These are phyloP conservation scores for Trichoderma polysporum DNA, from an alignment of 2,329 filamentous ascomycete genomes.

Conservation along the genomic window DNA sequence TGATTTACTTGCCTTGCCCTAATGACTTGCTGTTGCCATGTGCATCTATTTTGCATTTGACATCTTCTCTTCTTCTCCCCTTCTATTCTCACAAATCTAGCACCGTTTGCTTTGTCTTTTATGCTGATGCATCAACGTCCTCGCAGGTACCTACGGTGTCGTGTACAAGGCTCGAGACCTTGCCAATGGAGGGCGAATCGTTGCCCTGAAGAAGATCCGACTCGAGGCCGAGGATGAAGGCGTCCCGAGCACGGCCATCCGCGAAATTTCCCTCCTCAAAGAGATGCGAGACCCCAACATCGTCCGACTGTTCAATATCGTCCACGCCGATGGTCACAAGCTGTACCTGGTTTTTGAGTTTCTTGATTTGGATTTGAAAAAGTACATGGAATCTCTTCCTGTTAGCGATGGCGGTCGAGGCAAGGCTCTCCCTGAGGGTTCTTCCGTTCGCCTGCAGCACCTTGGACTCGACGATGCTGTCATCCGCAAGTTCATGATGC, in stretches of 20 bases:
- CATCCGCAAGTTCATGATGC: constrained; percentile 91
- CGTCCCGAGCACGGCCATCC: constrained; percentile 88
- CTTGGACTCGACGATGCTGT: constrained; percentile 76
- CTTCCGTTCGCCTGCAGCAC: constrained; percentile 60
- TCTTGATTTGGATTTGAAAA: constrained; percentile 88
- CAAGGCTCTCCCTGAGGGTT: constrained; percentile 79
- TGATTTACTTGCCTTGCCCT: not conserved
- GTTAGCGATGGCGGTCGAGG: constrained; percentile 81
- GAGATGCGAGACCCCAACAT: constrained; percentile 94
- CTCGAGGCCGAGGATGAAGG: constrained; percentile 94
- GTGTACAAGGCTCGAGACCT: constrained; percentile 94
- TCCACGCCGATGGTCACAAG: constrained; percentile 92
- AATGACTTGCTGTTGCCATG: not conserved
- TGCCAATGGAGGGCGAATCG: constrained; percentile 76
- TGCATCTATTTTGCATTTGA: not conserved
- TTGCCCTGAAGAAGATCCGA: constrained; percentile 92
- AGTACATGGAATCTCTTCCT: constrained; percentile 91
- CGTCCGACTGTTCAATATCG: constrained; percentile 84
- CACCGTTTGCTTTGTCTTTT: not conserved
- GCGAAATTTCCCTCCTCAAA: constrained; percentile 90
- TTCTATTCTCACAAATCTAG: not conserved
- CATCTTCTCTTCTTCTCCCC: not conserved
- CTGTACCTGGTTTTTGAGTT: constrained; percentile 92
- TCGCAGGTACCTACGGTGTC: constrained; percentile 83
- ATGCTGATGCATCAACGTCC: constrained; percentile 14